Evolutionary conservation across 2,329 filamentous ascomycete genomes (phyloP).

Genomic region (Arthroderma sp.): DNA sequence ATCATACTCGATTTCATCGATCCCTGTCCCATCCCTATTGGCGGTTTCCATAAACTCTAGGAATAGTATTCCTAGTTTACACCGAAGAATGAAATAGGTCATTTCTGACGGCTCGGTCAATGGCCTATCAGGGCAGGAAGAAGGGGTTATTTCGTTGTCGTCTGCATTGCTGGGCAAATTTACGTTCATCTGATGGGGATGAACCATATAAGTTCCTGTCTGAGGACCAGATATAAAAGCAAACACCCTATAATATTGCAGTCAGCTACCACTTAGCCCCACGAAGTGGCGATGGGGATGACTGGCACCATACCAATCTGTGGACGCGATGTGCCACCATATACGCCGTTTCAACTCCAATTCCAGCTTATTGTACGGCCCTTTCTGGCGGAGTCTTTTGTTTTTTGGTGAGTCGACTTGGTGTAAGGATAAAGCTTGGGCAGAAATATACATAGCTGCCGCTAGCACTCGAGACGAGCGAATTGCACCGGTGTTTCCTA

Average conservation of each 20-base stretch:
- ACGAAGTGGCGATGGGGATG: neutral
- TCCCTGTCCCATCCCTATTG: conserved; percentile 19
- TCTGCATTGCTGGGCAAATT: conserved; percentile 33
- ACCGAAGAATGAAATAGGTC: conserved; percentile 35
- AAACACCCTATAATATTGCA: conserved; percentile 23
- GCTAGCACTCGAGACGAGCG: neutral
- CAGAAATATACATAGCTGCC: conserved; percentile 7
- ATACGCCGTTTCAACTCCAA: conserved; percentile 31
- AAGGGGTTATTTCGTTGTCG: conserved; percentile 10
- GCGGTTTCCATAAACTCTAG: conserved; percentile 31
- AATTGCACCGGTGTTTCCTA: conserved; percentile 7
- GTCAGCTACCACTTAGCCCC: neutral
- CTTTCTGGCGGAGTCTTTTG: conserved; percentile 4
- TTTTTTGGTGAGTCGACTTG: conserved; percentile 8
- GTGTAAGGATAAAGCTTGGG: conserved; percentile 5
- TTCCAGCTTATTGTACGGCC: conserved; percentile 17
- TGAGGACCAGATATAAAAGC: conserved; percentile 33
- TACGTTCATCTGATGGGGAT: conserved; percentile 33
- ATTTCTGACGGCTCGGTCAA: conserved; percentile 32
- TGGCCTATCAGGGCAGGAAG: conserved; percentile 19
- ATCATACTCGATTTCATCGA: conserved; percentile 24
- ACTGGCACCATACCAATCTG: conserved; percentile 29
- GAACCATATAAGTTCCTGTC: conserved; percentile 34
- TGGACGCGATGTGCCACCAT: conserved; percentile 35
- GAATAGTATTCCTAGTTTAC: conserved; percentile 32